Conservation (phyloP, 208 protist genomes). For the Wallacemonas sp. region DNA sequence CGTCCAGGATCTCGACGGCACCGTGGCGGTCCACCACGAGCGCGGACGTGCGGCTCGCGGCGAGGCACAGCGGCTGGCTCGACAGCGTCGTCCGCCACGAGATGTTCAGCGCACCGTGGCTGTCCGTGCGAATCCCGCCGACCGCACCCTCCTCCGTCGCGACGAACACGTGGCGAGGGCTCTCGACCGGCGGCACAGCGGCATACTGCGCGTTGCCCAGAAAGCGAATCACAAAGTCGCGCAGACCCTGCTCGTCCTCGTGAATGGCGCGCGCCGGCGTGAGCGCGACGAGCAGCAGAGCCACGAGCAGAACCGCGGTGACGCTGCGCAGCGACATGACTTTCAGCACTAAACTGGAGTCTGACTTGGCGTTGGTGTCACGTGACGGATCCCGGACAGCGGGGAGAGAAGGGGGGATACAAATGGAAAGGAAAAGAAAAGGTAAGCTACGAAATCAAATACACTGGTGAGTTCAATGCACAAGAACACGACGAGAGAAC, state of each 20-base stretch:
- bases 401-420: no score
- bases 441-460: no score
- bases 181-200: constrained; percentile 38
- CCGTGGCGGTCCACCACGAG: constrained; percentile 53
- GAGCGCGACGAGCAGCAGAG: constrained; percentile 9
- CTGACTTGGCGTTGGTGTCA: no score
- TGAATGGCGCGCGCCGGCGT: constrained; percentile 58
- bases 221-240: constrained; percentile 80
- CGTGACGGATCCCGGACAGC: no score
- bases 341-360: no score
- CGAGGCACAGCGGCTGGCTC: constrained; percentile 54
- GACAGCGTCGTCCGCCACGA: constrained; percentile 64
- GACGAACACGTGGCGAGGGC: constrained; percentile 43
- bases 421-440: no score
- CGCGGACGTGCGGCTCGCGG: constrained; percentile 28
- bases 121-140: constrained; percentile 41
- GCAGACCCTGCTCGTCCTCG: constrained; percentile 85
- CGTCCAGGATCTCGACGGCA: constrained; percentile 50
- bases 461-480: no score
- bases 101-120: constrained; percentile 36
- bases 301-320: neutral
- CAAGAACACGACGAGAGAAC: neutral
- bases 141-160: constrained; percentile 74
- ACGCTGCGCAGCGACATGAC: neutral
- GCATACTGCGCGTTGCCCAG: constrained; percentile 73